Evolutionary conservation across 1,284 basidiomycete genomes (phyloP), one percentile per base, ranked within the genome.

Genomic region (Tetrapyrgos nigripes): DNA sequence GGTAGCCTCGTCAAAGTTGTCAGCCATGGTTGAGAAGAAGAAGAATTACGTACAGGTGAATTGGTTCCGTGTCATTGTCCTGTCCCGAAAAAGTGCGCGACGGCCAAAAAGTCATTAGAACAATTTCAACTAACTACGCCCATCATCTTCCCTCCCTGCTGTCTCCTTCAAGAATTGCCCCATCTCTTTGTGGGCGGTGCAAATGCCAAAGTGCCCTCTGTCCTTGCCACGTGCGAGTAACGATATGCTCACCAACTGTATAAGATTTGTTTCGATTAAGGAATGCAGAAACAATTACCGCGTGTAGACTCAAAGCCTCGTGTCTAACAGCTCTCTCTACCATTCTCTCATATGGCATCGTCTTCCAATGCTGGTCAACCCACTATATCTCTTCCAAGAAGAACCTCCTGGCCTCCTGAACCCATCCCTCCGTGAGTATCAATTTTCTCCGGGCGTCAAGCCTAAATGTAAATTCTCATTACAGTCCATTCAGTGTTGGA

Each of bases 1-100:
- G 24, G 91, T 87, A 13, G 87, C 82, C 66, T 92, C 91, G 78
- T 95, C 93, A 64, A 95, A 90, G 58, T 83, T 81, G 62, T 85
- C 82, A 45, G 76, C 68, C 84, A 87, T 87, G 51, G 57, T 70
- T 57, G 58, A 40, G 24, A 37, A 3, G 46, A 31, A 55, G 37
- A 40, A 54, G 19, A n/a, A 43, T 37, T 45, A 51, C 27, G 21
- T 48, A 23, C 9, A 10, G 24, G 6, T 14, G 35, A 2, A n/a
- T 60, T 40, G 33, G 43, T 50, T 40, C 37, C 37, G 24, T 29
- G 43, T 24, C 45, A 6, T 24, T n/a, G 35, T 11, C 10, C n/a
- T n/a, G 35, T 11, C 11, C 35, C 35, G 35, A n/a, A 23, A 33
- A 31, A 40, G 27, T 51, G 27, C 40, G 35, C 50, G n/a, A n/a